Evolutionary conservation across 805 yeast genomes (phyloP), one percentile per base, ranked within the genome.

Genomic region (Kodamaea sagamina): DNA sequence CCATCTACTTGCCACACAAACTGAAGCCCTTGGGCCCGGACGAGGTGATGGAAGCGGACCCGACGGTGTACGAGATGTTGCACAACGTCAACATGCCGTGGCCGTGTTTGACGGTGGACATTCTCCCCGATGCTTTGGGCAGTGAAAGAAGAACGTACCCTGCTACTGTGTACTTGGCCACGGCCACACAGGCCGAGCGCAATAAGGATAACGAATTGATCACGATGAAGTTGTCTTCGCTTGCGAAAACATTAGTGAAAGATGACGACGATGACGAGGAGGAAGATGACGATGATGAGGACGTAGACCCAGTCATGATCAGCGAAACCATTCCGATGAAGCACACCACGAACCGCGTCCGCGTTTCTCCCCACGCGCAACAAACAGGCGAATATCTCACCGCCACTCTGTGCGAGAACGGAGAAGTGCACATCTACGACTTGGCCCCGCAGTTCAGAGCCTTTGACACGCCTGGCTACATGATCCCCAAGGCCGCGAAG

Each of bases 11-110:
- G 51, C 98, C 99, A 15, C 95, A 89, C 61, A 77, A 82, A 66
- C 84, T 93, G 19, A 82, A 79, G 55, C 97, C 97, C 4, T 74
- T 93, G 52, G 97, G 97, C 1, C 95, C 96, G 2, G 96, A 89
- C 68, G 98, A 93, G 70, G 95, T 86, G 9, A 74, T 93, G 59
- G 97, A 92, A 68, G 96, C 98, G 1, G 99, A 93, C 67, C 96
- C 96, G 35, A 73, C 89, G 6, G 97, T 92, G 2, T 93, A 93
- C 62, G 96, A 92, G 58, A 93, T 93, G 98, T 71, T 93, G 45
- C 99, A 93, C 65, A 87, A 86, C 55, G 88, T 92, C 47, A 87
- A 87, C 63, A 71, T 92, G 65, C 95, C 96, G 55, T 93, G 98
- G 98, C 98, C 99, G 9, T 89, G 97, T 68, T 69, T 93, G 60